Conservation (phyloP, 176 grass and related monocot species). For the Oryza australiensis region DNA sequence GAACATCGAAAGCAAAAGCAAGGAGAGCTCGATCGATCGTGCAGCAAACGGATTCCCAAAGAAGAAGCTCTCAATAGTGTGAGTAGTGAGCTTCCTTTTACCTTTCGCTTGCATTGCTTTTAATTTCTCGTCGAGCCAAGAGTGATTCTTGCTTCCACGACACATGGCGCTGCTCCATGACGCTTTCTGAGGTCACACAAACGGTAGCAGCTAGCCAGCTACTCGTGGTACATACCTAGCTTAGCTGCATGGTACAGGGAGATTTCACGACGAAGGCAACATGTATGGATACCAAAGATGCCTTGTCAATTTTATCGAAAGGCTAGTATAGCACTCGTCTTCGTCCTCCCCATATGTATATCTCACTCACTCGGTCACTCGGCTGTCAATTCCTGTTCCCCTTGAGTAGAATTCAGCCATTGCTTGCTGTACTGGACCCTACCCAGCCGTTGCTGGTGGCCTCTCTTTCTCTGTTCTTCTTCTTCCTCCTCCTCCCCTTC, state of each 20-base stretch:
- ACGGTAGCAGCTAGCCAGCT: neutral
- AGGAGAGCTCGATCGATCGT: neutral
- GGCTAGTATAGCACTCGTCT: neutral
- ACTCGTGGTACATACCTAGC: too few relatives aligned
- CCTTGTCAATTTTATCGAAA: neutral
- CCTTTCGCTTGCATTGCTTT: neutral
- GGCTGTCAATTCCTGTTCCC: conserved; percentile 20
- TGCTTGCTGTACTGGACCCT: conserved; percentile 26
- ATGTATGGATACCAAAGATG: neutral
- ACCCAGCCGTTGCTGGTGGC: neutral
- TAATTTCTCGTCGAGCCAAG: too few relatives aligned
- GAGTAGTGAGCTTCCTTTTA: neutral
- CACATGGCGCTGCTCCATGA: neutral
- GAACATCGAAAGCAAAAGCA: neutral
- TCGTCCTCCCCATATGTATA: neutral
- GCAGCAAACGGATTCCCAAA: neutral
- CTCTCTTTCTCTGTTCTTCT: neutral
- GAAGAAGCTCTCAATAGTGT: neutral
- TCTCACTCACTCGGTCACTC: neutral
- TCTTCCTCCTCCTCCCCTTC: neutral
- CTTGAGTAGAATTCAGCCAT: neutral
- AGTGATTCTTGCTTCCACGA: conserved; percentile 3
- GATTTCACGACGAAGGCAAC: neutral
- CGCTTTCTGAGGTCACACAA: neutral
- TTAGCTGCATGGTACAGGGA: neutral